Conservation (phyloP, 1,284 basidiomycete genomes). For the Papiliotrema nemorosa region DNA sequence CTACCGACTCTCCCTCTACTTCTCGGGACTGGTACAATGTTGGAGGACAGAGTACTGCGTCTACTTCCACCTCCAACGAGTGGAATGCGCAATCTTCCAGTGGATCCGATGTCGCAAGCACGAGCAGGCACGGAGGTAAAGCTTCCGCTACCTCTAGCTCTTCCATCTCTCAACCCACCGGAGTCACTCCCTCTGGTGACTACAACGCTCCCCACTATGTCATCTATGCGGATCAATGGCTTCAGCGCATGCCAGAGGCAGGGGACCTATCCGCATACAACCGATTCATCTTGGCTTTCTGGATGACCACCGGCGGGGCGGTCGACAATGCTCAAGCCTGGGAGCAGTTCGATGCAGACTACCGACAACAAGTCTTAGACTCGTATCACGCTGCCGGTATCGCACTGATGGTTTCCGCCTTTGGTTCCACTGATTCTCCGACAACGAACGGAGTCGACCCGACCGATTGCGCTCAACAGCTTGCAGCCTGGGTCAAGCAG, state of each 20-base stretch:
- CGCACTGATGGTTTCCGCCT: slow-evolving; percentile 51
- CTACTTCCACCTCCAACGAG: not conserved
- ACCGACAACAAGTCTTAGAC: slow-evolving; percentile 36
- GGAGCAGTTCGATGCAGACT: slow-evolving; percentile 27
- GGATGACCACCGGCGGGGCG: slow-evolving; percentile 46
- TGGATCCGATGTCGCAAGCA: not conserved
- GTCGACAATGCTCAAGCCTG: slow-evolving; percentile 46
- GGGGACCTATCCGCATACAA: slow-evolving; percentile 40
- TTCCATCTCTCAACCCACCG: slow-evolving; percentile 1
- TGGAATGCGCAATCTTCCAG: not conserved
- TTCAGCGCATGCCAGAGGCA: slow-evolving; percentile 30
- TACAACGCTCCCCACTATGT: slow-evolving; percentile 42
- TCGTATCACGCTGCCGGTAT: slow-evolving; percentile 51
- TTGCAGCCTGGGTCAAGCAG: slow-evolving; percentile 47
- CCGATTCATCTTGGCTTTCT: slow-evolving; percentile 53
- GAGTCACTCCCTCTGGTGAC: slow-evolving; percentile 1
- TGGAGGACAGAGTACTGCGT: not conserved
- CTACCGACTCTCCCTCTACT: too few species aligned
- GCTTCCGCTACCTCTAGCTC: slow-evolving; percentile 7
- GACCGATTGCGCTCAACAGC: slow-evolving; percentile 32
- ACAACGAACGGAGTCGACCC: slow-evolving; percentile 47
- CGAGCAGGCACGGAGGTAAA: too few species aligned
- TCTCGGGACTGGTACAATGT: not conserved
- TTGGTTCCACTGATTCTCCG: slow-evolving; percentile 51
- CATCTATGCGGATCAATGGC: slow-evolving; percentile 40